These are phyloP conservation scores for Musa balbisiana DNA, from an alignment of 202 grass and related monocot species.

Conservation along the genomic window DNA sequence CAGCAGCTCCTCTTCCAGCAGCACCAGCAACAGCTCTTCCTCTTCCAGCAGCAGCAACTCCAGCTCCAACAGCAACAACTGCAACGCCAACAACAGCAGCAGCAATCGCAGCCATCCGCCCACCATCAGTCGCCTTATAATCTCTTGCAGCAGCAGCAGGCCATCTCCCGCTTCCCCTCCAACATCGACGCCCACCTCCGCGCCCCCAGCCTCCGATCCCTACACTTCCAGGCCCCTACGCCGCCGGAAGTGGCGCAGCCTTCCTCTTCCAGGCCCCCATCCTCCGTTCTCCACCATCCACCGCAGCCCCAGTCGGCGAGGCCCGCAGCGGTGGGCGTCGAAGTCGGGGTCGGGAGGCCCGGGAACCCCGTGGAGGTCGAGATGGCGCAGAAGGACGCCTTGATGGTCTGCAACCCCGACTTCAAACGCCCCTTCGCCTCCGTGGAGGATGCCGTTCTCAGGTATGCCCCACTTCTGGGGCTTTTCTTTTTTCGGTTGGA, in stretches of 20 bases:
- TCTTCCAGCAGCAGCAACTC: slow-evolving; percentile 40
- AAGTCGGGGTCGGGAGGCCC: slow-evolving; percentile 23
- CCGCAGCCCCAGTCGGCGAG: slow-evolving; percentile 22
- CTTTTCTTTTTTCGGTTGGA: neutral
- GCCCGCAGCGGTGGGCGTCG: neutral
- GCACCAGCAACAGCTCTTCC: slow-evolving; percentile 70
- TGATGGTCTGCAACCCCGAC: slow-evolving; percentile 83
- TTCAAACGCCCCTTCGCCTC: slow-evolving; percentile 78
- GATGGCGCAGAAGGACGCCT: slow-evolving; percentile 89
- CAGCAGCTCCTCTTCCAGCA: slow-evolving; percentile 39
- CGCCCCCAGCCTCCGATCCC: slow-evolving; percentile 60
- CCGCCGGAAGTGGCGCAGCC: neutral
- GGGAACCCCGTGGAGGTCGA: slow-evolving; percentile 67
- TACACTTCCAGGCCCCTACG: slow-evolving; percentile 39
- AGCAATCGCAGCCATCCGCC: slow-evolving; percentile 10
- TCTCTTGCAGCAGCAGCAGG: slow-evolving; percentile 53
- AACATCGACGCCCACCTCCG: slow-evolving; percentile 98
- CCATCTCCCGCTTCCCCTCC: slow-evolving; percentile 94
- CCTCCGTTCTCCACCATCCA: neutral
- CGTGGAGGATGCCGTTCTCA: slow-evolving; percentile 83
- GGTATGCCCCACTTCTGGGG: slow-evolving; percentile 29
- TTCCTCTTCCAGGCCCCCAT: neutral
- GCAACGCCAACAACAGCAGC: slow-evolving; percentile 21
- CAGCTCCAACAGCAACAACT: slow-evolving; percentile 18
- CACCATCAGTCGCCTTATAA: slow-evolving; percentile 30